A percentile compares a stretch with the other conserved stretches of the same genome.
Evolutionary conservation across 2,329 filamentous ascomycete genomes (phyloP).

Genomic region (Verticillium isaacii): DNA sequence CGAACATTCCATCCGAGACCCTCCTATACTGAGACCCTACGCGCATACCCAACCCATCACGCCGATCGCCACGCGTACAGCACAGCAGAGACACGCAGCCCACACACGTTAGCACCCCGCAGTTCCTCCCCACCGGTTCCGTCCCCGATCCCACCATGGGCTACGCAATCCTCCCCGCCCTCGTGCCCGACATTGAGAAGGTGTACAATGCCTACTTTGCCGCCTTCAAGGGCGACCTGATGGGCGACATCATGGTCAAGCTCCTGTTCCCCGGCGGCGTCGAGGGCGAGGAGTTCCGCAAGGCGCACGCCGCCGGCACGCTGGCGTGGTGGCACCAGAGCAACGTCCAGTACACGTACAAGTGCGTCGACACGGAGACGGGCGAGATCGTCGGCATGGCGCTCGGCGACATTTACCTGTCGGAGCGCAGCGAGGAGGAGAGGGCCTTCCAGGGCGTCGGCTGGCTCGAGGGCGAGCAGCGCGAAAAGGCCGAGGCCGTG

Average conservation of each 20-base stretch:
- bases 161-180: conserved; percentile 36
- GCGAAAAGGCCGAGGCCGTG: conserved; percentile 36
- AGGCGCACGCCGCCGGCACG: conserved; percentile 35
- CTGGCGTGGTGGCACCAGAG: conserved; percentile 32
- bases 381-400: conserved; percentile 41
- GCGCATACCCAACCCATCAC: background rate
- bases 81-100: background rate
- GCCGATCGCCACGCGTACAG: background rate
- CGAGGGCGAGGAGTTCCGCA: conserved; percentile 31
- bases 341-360: conserved; percentile 39
- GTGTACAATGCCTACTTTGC: conserved; percentile 43
- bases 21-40: background rate
- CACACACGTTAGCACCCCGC: background rate
- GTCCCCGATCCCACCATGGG: conserved; percentile 22
- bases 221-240: conserved; percentile 33
- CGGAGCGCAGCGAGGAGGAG: conserved; percentile 31
- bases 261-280: conserved; percentile 33
- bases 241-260: conserved; percentile 33
- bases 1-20: background rate
- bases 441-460: conserved; percentile 36
- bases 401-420: conserved; percentile 36
- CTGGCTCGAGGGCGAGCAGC: conserved; percentile 39
- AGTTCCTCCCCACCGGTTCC: background rate
- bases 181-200: conserved; percentile 38
- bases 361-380: conserved; percentile 38